Percentiles rank a stretch among this genome's conserved stretches.
Conservation (phyloP, 768 basidiomycete species). For the Phaeotremella fagi region DNA sequence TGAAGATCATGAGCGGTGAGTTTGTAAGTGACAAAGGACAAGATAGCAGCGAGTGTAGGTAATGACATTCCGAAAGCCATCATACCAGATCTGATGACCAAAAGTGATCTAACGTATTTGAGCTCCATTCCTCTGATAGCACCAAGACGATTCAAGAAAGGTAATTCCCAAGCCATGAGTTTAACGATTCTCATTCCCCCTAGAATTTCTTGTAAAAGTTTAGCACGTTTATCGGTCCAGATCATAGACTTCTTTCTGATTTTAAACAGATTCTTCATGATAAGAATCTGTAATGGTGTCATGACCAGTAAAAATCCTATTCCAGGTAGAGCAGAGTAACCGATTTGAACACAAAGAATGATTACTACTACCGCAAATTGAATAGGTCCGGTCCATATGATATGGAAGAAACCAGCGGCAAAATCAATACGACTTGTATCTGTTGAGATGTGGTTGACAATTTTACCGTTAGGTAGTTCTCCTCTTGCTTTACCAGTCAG, state of each 20-base stretch:
- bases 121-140: constrained; percentile 70
- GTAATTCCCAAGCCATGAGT: constrained; percentile 79
- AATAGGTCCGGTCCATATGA: constrained; percentile 62
- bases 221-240: constrained; percentile 85
- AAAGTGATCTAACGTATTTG: constrained; percentile 52
- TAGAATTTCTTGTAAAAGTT: constrained; percentile 80
- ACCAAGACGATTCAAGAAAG: constrained; percentile 69
- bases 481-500: constrained; percentile 75
- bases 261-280: constrained; percentile 69
- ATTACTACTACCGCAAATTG: constrained; percentile 51
- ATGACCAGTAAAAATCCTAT: constrained; percentile 39
- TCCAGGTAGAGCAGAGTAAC: constrained; percentile 35
- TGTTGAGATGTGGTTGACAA: constrained; percentile 76
- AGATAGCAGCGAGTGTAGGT: constrained; percentile 71
- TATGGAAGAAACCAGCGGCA: constrained; percentile 64
- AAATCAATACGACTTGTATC: constrained; percentile 76
- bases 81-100: constrained; percentile 62
- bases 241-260: constrained; percentile 69
- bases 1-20: constrained; percentile 45
- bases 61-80: constrained; percentile 62
- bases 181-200: constrained; percentile 90
- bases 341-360: constrained; percentile 60
- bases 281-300: constrained; percentile 66
- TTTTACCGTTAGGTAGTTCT: constrained; percentile 75
- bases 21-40: constrained; percentile 66